A percentile compares a stretch with the other conserved stretches of the same genome.
Evolutionary conservation across 2,329 filamentous ascomycete genomes (phyloP).

Genomic region (Xylariales sp.): DNA sequence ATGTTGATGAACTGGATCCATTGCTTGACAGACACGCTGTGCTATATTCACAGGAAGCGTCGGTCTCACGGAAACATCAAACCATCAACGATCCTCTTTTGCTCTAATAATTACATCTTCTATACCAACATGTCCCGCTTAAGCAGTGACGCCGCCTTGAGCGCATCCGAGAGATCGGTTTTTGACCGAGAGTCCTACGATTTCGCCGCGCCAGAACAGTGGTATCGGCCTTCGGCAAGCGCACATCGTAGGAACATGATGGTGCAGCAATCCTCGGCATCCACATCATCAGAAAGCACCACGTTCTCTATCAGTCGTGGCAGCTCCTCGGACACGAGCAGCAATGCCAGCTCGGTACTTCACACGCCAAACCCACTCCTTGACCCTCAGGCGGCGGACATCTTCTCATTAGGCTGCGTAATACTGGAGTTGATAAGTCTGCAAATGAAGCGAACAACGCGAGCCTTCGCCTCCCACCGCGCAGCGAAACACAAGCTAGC

Average conservation of each 20-base stretch:
- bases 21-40: conserved; percentile 75
- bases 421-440: conserved; percentile 78
- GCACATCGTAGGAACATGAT: conserved; percentile 48
- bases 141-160: conserved; percentile 56
- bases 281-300: conserved; percentile 49
- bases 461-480: conserved; percentile 74
- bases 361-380: conserved; percentile 57
- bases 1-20: conserved; percentile 79
- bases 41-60: conserved; percentile 73
- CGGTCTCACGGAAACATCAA: conserved; percentile 76
- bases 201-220: conserved; percentile 77
- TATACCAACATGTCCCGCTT: conserved; percentile 71
- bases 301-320: conserved; percentile 54
- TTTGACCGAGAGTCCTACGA: conserved; percentile 78
- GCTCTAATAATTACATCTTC: conserved; percentile 73
- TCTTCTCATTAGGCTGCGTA: conserved; percentile 79
- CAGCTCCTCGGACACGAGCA: conserved; percentile 44
- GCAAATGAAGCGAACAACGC: conserved; percentile 73
- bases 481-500: conserved; percentile 71
- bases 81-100: conserved; percentile 76
- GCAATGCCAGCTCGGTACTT: conserved; percentile 52
- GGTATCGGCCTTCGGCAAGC: conserved; percentile 57
- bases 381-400: conserved; percentile 70
- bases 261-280: conserved; percentile 47
- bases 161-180: conserved; percentile 56